Evolutionary conservation across 768 basidiomycete genomes (phyloP), one percentile per base, ranked within the genome.

Genomic region (Pleurotus ostreatus): DNA sequence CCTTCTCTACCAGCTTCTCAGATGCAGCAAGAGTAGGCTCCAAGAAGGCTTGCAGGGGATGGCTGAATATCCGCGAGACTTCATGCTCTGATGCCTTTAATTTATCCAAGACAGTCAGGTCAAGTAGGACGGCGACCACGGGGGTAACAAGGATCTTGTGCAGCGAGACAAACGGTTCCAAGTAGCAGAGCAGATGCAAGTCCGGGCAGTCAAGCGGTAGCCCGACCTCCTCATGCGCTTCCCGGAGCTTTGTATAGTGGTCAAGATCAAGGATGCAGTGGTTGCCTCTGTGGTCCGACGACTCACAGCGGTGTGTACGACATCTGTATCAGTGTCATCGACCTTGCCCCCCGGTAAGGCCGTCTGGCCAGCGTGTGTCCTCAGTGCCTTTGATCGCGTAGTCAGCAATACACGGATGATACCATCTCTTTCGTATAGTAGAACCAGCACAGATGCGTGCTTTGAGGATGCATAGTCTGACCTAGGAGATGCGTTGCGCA

Each of bases 151-250:
- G 68, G 13, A 92, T 75, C 61, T 75, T 78, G 58, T 78, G 78
- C n/a, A 82, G 71, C 1, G 91, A 87, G 5, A 92, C 69, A 66
- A 84, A 83, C 1, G 91, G 88, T 25, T 83, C 79, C 37, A 92
- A 71, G 15, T 77, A 71, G 25, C 83, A 83, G 16, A 93, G 66
- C 1, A 78, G 76, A 63, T 86, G 78, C 15, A 92, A 71, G 47
- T 81, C 68, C 0, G 84, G 79, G 39, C 78, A 79, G 52, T 74
- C 55, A 2, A 83, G 65, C 0, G 89, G 85, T 2, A 95, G 75
- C 1, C 71, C 82, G 16, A 95, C 88, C 73, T 96, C 94, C 72
- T 96, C 94, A 55, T 82, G 68, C 0, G 94, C 94, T 70, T 96
- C 94, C 56, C 94, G 78, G 46, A 12, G 18, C 20, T 49, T 57